phyloP scores from a whole-genome alignment of 2,329 filamentous ascomycete species.

The Sphaerostilbella broomeana region DNA sequence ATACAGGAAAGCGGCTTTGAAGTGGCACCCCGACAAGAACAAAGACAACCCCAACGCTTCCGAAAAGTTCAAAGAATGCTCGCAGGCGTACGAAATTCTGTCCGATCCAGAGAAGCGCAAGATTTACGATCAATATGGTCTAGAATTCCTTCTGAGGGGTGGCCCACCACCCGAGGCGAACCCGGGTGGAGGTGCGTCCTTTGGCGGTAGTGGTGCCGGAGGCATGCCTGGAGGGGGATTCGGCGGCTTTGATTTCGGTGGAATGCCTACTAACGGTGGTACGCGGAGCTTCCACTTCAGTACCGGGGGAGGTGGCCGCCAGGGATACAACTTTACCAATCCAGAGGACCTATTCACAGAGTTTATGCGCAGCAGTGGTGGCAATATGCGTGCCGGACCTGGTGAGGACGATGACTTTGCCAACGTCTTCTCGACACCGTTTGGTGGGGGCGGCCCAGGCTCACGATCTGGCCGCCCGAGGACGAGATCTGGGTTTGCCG shows the following conservation, averaged over 20 bases:
- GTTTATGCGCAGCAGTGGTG: slow-evolving; percentile 57
- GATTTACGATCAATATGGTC: slow-evolving; percentile 87
- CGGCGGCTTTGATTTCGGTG: slow-evolving; percentile 47
- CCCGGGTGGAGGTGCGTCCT: slow-evolving; percentile 54
- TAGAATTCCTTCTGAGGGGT: slow-evolving; percentile 84
- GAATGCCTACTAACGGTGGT: slow-evolving; percentile 39
- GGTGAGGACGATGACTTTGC: slow-evolving; percentile 41
- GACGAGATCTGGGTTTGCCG: slow-evolving; percentile 36
- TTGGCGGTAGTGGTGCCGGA: slow-evolving; percentile 52
- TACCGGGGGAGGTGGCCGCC: slow-evolving; percentile 43
- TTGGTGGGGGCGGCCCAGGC: slow-evolving; percentile 34
- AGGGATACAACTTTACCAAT: slow-evolving; percentile 75
- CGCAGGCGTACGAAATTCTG: slow-evolving; percentile 95
- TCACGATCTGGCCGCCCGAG: slow-evolving; percentile 33
- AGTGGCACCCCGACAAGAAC: slow-evolving; percentile 97
- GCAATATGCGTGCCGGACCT: slow-evolving; percentile 31
- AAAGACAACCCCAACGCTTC: slow-evolving; percentile 76
- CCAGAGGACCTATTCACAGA: slow-evolving; percentile 80
- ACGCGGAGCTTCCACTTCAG: slow-evolving; percentile 59
- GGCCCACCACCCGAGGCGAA: slow-evolving; percentile 61
- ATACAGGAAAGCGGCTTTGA: slow-evolving; percentile 74
- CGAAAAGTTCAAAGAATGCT: slow-evolving; percentile 97
- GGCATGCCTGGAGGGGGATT: slow-evolving; percentile 53
- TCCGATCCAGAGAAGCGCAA: slow-evolving; percentile 96
- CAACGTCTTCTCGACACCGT: slow-evolving; percentile 44